Conservation (phyloP, 2,329 filamentous ascomycete species). For the Nemania serpens region DNA sequence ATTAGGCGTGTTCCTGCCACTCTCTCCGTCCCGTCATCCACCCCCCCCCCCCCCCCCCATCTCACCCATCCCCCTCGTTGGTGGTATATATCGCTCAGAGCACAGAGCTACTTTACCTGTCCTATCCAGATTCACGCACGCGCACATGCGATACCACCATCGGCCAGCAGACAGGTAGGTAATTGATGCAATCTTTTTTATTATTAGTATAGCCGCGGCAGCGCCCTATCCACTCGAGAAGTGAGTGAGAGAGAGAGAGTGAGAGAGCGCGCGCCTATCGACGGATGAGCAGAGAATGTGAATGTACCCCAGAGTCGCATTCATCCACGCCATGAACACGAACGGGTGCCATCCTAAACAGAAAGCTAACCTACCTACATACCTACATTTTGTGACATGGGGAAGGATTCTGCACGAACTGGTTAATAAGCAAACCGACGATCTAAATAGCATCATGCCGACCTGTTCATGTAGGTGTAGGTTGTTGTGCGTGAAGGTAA, state of each 20-base stretch:
- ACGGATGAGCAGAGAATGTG: not conserved
- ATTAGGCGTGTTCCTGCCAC: not conserved
- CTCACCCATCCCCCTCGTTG: too few species aligned
- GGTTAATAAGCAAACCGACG: not conserved
- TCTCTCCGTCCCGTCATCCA: constrained; percentile 4
- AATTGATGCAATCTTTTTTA: too few species aligned
- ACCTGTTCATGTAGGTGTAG: not conserved
- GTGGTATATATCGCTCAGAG: not conserved
- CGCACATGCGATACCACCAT: too few species aligned
- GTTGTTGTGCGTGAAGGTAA: not conserved
- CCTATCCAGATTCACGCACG: too few species aligned
- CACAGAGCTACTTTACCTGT: not conserved
- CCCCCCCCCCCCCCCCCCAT: not conserved
- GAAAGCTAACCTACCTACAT: too few species aligned
- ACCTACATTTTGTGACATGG: too few species aligned
- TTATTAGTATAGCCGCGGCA: too few species aligned
- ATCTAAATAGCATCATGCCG: not conserved
- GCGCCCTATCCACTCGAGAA: too few species aligned
- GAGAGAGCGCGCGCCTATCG: too few species aligned
- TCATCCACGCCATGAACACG: not conserved
- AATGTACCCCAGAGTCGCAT: not conserved
- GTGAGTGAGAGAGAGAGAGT: too few species aligned
- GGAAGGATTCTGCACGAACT: not conserved
- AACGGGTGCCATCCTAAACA: not conserved
- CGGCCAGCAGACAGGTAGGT: too few species aligned